Conservation (phyloP, 2,329 filamentous ascomycete genomes). For the Tolypocladium ovalisporum region DNA sequence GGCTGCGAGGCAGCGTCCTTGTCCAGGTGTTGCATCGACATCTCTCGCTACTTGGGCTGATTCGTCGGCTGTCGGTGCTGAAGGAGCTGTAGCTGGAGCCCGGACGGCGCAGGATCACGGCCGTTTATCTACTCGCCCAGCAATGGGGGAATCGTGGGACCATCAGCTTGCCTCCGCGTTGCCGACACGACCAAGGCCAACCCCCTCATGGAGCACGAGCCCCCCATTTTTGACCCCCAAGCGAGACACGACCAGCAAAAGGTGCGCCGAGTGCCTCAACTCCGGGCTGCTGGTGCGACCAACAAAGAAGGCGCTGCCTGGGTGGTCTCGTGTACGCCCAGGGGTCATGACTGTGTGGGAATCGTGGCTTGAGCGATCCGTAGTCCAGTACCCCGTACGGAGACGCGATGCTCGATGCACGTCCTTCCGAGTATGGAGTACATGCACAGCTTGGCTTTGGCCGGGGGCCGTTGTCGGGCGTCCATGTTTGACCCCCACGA, state of each 20-base stretch:
- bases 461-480: not conserved
- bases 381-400: not conserved
- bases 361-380: not conserved
- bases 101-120: not conserved
- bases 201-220: not conserved
- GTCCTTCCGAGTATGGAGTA: not conserved
- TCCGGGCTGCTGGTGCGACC: not conserved
- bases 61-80: not conserved
- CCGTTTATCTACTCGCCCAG: not conserved
- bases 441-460: not conserved
- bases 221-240: not conserved
- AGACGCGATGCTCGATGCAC: not conserved
- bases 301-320: not conserved
- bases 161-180: not conserved
- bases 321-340: not conserved
- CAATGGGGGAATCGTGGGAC: not conserved
- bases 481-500: constrained; percentile 1
- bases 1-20: not conserved
- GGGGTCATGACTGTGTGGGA: not conserved
- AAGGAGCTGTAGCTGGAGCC: not conserved
- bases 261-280: not conserved
- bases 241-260: not conserved
- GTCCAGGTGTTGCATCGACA: not conserved
- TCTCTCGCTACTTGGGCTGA: not conserved
- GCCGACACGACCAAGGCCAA: not conserved